Evolutionary conservation across 2,329 filamentous ascomycete genomes (phyloP), one percentile per base, ranked within the genome.

Genomic region (Beauveria rudraprayagi): DNA sequence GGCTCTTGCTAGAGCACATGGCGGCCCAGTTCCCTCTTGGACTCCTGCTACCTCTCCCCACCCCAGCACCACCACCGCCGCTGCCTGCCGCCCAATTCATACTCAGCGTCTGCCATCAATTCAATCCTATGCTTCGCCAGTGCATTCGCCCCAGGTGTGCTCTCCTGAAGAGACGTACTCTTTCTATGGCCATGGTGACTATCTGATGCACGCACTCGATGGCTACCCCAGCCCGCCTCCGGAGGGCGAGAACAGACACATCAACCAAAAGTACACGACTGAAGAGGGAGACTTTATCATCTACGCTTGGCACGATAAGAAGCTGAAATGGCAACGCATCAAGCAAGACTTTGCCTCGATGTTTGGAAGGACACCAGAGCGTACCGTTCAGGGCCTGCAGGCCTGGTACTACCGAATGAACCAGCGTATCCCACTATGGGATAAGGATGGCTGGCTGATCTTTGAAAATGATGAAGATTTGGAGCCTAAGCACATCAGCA

Each of bases 361-460:
- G 61, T 76, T 76, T 50, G 72, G 74, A 43, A 66, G 69, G 43
- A 72, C 69, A 0, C 74, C 74, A 1, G 70, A 75, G 63, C 69
- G 74, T 37, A 75, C 73, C 9, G 71, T 75, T 1, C 74, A 75
- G 48, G 76, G 76, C 11, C 70, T 77, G 6, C 76, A 77, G 61
- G 75, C 74, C 1, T 76, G 74, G 72, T 77, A 77, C 65, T 77
- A 77, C 65, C 73, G 76, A 46, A 74, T 75, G 71, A 77, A 77
- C 67, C 70, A 74, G 64, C 66, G 71, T 9, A 76, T 77, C 46
- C 76, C 75, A 2, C 65, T 75, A 2, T 75, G 73, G 71, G 72
- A 77, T 54, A 65, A 71, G 34, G 69, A 77, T n/a, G 75, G 75
- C 11, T 73, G 71, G 68, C 67, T 77, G 51, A 65, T 74, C 40